Evolutionary conservation across 345 rosid genomes (phyloP), one percentile per base, ranked within the genome.

Genomic region (Mangifera indica): DNA sequence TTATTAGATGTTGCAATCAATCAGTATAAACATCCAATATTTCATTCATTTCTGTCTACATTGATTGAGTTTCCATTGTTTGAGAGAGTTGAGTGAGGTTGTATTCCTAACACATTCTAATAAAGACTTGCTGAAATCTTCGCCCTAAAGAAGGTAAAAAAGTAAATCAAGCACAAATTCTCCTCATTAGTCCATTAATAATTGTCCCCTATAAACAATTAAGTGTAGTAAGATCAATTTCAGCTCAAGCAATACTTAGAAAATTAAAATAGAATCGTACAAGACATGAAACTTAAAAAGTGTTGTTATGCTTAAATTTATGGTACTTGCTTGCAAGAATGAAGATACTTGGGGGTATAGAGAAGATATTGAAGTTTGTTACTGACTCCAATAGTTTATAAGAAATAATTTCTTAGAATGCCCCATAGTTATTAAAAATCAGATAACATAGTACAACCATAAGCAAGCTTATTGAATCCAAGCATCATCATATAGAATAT

Each of bases 341-440:
- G 17, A 29, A 15, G 2, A 52, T 29, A 76, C 94, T 95, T 85
- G 51, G 98, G 93, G 21, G 98, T 96, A 63, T 87, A 90, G 76
- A 96, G 54, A 62, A 89, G 78, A 74, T 91, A 91, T 81, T 81
- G 80, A n/a, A 90, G 78, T 87, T 72, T 2, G 97, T 93, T 22
- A 91, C 70, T 24, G 29, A 63, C 67, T 83, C 72, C 22, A 93
- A 89, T 24, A 87, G 60, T 70, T 76, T 77, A 67, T 89, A 74
- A 10, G 98, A 85, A 73, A 91, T 80, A 76, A 93, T 60, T 67
- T 91, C 99, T 95, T 95, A 68, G 83, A 86, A 70, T 93, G 97
- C 10, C 96, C 97, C 80, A 89, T 72, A 65, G 97, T 91, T 74
- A 92, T 89, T 24, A 90, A 70, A 74, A 87, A 86, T 96, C 99